Base-by-base conservation (phyloP, 768 basidiomycete species). In the Boletus tylopilopsis region DNA sequence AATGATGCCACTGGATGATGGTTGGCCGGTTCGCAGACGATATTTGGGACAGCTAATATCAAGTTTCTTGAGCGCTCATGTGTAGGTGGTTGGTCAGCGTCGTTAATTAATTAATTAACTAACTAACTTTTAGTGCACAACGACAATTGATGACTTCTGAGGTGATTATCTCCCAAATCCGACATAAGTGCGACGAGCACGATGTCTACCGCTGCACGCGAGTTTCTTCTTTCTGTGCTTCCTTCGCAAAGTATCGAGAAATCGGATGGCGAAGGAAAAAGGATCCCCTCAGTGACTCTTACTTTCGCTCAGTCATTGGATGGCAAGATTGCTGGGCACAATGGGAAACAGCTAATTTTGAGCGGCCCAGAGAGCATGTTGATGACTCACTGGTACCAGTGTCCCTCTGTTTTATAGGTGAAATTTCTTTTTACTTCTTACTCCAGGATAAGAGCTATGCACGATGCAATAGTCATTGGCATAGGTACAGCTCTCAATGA, bases 381-480 rank as follows among this genome's bases (percentile, higher is more conserved):
- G 35, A 91, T 99, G 87, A 98, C 95, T 11, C 95, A 98, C 67
- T 89, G 90, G 94, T 92, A 60, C 54, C 56, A 2, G 13, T 29
- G 10, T 22, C 16, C 34, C 10, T 19, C 29, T 30, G 29, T 11
- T 30, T n/a, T 27, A 21, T 32, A 39, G 18, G 33, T 29, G 22
- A 47, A 46, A 35, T 25, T 24, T 18, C 10, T 30, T 27, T 16
- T 42, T 23, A 58, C 33, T 25, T 43, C 16, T 21, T 18, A 41
- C 52, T 41, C 42, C 55, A 95, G 94, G 84, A 82, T 98, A 81
- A 76, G 95, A 54, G 77, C 90, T 0, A 80, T 91, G 77, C 95
- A 98, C 68, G 91, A 96, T 60, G 93, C 79, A 9, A 97, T 99
- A 51, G 71, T 99, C 13, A 76, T 99, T 37, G 95, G 95, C 3